These are phyloP conservation scores for Macrocystidia cucumis DNA, from an alignment of 1,284 basidiomycete genomes.

Conservation along the genomic window DNA sequence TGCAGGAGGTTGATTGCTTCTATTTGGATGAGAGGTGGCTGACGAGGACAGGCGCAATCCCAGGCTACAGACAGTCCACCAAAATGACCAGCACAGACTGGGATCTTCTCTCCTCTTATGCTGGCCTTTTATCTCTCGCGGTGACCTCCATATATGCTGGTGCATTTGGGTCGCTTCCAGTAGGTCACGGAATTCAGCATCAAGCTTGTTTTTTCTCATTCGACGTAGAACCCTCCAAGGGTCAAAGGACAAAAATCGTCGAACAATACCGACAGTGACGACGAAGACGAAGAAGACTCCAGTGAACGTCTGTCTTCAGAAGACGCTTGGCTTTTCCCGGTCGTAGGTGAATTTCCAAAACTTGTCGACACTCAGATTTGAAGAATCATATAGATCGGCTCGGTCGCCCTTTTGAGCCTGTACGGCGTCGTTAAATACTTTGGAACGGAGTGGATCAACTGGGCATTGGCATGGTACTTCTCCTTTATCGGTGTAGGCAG, in stretches of 20 bases:
- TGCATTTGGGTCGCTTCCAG: slow-evolving; percentile 59
- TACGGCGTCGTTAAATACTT: slow-evolving; percentile 72
- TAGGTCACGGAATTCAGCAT: no score
- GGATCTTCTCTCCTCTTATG: slow-evolving; percentile 59
- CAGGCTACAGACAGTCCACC: not conserved
- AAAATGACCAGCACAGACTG: slow-evolving; percentile 28
- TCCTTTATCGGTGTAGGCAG: slow-evolving; percentile 53
- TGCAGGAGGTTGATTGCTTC: no score
- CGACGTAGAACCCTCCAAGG: no score
- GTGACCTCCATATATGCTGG: slow-evolving; percentile 58
- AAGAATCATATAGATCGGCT: slow-evolving; percentile 44
- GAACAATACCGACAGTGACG: slow-evolving; percentile 27
- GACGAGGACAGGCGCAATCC: no score
- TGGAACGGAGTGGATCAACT: slow-evolving; percentile 80
- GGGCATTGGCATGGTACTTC: slow-evolving; percentile 74
- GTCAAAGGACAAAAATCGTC: slow-evolving; percentile 8
- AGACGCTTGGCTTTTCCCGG: slow-evolving; percentile 74
- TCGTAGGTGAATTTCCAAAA: slow-evolving; percentile 35
- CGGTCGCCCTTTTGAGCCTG: slow-evolving; percentile 54
- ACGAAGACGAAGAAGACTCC: slow-evolving; percentile 47
- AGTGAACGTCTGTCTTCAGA: slow-evolving; percentile 52
- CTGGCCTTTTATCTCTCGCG: slow-evolving; percentile 57
- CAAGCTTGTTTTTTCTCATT: no score
- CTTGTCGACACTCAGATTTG: slow-evolving; percentile 5
- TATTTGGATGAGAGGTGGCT: no score